Evolutionary conservation across 192 early-diverging fungal species (phyloP), one percentile per base, ranked within the genome.

Genomic region (Lobulomyces angularis): DNA sequence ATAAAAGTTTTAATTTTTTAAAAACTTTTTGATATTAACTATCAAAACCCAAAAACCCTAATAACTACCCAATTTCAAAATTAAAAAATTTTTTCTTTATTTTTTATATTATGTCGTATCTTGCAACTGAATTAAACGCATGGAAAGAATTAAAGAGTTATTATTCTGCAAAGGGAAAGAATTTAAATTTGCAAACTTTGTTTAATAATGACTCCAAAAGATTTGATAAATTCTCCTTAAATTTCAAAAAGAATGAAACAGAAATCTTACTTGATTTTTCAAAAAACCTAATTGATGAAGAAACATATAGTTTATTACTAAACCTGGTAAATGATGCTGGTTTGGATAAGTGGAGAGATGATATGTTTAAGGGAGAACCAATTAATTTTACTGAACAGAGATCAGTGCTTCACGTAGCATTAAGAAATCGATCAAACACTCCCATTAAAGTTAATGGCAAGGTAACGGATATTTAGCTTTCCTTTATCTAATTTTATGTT

Each of bases 381-480:
- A 96, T 97, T 66, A 97, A 97, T 69, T 87, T 88, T 45, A 97
- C 94, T 25, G 29, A 47, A 62, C n/a, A 46, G 7, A 84, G 94
- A 24, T 83, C 94, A 5, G 94, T 97, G 33, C 76, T 97, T 23
- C 94, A 97, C 53, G 72, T 94, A 20, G 94, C 94, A 2, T 73
- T 97, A 26, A 78, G 94, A 45, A 96, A 97, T 57, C 45, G 44
- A 35, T 71, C 80, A 48, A 81, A 85, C 65, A 62, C 54, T 20
- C 84, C 91, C 14, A 92, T 97, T 60, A 55, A 74, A 25, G 87
- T 84, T 37, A 70, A 83, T 43, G 93, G 91, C 43, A 62, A 81
- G n/a, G n/a, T n/a, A n/a, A n/a, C n/a, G n/a, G n/a, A n/a, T n/a
- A n/a, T n/a, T n/a, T n/a, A n/a, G n/a, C n/a, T n/a, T n/a, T n/a